phyloP scores from a whole-genome alignment of 163 green algal species.

The Chlorella variabilis region DNA sequence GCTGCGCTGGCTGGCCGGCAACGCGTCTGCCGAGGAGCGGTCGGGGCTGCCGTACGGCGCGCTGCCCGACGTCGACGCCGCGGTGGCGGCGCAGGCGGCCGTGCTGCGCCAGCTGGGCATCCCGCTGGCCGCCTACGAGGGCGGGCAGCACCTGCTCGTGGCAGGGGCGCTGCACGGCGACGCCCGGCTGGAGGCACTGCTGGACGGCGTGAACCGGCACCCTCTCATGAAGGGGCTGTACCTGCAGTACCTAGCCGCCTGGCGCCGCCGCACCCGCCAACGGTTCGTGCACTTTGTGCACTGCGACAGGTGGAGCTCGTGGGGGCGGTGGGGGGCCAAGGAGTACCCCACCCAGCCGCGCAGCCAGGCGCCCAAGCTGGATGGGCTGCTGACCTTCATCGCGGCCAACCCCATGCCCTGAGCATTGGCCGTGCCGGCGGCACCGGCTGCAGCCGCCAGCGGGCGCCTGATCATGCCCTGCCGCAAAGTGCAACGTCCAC shows the following conservation, averaged over 20 bases:
- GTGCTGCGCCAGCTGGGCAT: background rate
- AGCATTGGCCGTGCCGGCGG: too few relatives aligned
- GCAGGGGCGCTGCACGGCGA: background rate
- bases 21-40: background rate
- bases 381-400: background rate
- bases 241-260: background rate
- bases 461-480: too few relatives aligned
- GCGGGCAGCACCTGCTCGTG: constrained; percentile 22
- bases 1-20: constrained; percentile 4
- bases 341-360: background rate
- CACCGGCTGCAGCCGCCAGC: too few relatives aligned
- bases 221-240: background rate
- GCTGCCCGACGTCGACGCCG: constrained; percentile 3
- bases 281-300: background rate
- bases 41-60: background rate
- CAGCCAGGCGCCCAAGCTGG: constrained; percentile 5
- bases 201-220: constrained; percentile 25
- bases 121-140: background rate
- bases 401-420: background rate
- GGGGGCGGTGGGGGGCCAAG: constrained; percentile 2
- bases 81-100: constrained; percentile 6
- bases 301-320: constrained; percentile 2
- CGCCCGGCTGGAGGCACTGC: background rate
- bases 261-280: background rate
- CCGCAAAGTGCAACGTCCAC: too few relatives aligned